Conservation (phyloP, 306 rosid species). For the Dicorynia guianensis region DNA sequence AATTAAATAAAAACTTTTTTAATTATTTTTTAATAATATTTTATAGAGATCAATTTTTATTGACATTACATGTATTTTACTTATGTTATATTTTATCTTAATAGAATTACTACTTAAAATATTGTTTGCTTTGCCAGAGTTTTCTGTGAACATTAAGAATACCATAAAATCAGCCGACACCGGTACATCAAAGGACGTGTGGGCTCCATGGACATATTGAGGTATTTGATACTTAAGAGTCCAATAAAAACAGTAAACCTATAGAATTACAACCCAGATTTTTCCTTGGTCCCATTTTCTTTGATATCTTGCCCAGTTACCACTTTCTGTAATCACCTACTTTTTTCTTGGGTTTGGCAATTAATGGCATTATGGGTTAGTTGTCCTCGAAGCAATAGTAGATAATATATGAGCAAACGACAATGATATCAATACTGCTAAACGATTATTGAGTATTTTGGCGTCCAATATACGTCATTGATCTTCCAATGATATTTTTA, state of each 20-base stretch:
- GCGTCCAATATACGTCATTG: slow-evolving; percentile 26
- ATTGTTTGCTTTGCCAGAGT: not conserved
- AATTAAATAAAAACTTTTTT: too few relatives aligned
- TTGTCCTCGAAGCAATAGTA: slow-evolving; percentile 22
- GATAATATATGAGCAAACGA: not conserved
- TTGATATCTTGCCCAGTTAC: not conserved
- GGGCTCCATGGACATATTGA: slow-evolving; percentile 25
- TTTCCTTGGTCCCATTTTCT: not conserved
- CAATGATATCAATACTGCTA: not conserved
- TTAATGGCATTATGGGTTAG: not conserved
- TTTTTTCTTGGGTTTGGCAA: not conserved
- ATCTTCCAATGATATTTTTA: not conserved
- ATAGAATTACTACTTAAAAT: too few relatives aligned
- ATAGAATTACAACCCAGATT: not conserved
- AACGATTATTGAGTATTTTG: slow-evolving; percentile 3
- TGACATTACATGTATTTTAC: too few relatives aligned
- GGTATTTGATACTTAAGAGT: not conserved
- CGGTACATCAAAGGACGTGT: slow-evolving; percentile 21
- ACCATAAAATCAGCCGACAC: slow-evolving; percentile 42
- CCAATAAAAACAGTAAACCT: not conserved
- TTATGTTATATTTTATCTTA: not conserved
- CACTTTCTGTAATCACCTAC: not conserved
- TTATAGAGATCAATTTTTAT: too few relatives aligned
- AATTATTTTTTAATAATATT: too few relatives aligned
- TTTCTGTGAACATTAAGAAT: not conserved